Conservation (phyloP, 2,329 filamentous ascomycete genomes). For the Neonectria magnoliae region DNA sequence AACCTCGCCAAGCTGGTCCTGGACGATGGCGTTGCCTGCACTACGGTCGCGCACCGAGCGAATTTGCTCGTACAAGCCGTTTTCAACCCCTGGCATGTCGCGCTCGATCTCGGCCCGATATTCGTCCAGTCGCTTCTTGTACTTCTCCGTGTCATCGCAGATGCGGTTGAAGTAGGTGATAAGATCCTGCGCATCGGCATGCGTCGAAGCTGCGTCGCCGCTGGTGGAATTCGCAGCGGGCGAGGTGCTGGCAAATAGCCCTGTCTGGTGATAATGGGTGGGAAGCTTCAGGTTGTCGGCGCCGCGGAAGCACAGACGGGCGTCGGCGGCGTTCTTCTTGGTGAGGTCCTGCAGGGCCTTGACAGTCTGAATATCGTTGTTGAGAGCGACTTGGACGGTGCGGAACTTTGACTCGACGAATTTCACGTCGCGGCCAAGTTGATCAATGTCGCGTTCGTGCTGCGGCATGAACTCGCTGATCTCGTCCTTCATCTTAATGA, state of each 20-base stretch:
- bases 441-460: slow-evolving; percentile 59
- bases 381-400: slow-evolving; percentile 56
- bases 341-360: slow-evolving; percentile 68
- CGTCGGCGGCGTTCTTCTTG: slow-evolving; percentile 74
- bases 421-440: slow-evolving; percentile 58
- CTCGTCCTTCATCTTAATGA: slow-evolving; percentile 81
- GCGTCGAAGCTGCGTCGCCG: slow-evolving; percentile 48
- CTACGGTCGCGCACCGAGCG: slow-evolving; percentile 49
- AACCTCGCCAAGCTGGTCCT: slow-evolving; percentile 53
- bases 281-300: slow-evolving; percentile 81
- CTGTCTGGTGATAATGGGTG: slow-evolving; percentile 61
- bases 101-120: slow-evolving; percentile 59
- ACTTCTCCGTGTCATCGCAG: slow-evolving; percentile 55
- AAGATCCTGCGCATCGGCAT: slow-evolving; percentile 53
- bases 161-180: slow-evolving; percentile 58
- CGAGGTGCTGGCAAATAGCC: slow-evolving; percentile 52
- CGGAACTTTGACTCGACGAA: slow-evolving; percentile 62
- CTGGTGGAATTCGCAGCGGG: slow-evolving; percentile 43
- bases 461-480: slow-evolving; percentile 74
- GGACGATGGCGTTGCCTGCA: slow-evolving; percentile 43
- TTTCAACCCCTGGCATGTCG: slow-evolving; percentile 59
- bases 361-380: slow-evolving; percentile 70
- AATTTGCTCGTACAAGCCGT: slow-evolving; percentile 57
- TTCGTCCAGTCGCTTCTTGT: slow-evolving; percentile 55
- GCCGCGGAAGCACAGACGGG: slow-evolving; percentile 76